phyloP scores from a whole-genome alignment of 2,329 filamentous ascomycete genomes.

The Fragosphaeria purpurea region DNA sequence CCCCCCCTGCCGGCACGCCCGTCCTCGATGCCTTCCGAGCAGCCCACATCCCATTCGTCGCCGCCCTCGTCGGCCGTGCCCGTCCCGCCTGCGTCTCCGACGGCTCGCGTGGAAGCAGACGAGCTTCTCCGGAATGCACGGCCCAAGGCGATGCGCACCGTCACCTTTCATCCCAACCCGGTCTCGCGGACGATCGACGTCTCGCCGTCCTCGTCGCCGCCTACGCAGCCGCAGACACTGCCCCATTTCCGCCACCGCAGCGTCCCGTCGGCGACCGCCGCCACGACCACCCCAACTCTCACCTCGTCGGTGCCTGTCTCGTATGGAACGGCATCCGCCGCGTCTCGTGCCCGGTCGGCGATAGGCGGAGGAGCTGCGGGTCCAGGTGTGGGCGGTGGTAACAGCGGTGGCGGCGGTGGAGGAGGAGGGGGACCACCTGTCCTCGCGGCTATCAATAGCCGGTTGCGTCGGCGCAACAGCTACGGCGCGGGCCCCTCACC shows the following conservation, averaged over 20 bases:
- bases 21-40: neutral
- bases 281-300: conserved; percentile 25
- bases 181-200: conserved; percentile 49
- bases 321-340: conserved; percentile 16
- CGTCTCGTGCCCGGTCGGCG: neutral
- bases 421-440: conserved; percentile 41
- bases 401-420: neutral
- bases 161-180: conserved; percentile 68
- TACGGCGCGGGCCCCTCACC: conserved; percentile 38
- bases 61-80: neutral
- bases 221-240: conserved; percentile 20
- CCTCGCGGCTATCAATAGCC: conserved; percentile 76
- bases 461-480: conserved; percentile 77
- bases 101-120: conserved; percentile 9
- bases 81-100: conserved; percentile 10
- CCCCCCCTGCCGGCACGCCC: neutral
- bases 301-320: conserved; percentile 12
- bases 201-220: conserved; percentile 2
- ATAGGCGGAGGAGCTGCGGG: neutral
- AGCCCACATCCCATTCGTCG: neutral
- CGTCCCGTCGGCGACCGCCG: conserved; percentile 17
- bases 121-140: conserved; percentile 18
- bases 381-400: neutral
- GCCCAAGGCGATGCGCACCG: conserved; percentile 46
- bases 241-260: conserved; percentile 12